Conservation (phyloP, 1,139 yeast species). For the Protomyces arabidopsidicola region DNA sequence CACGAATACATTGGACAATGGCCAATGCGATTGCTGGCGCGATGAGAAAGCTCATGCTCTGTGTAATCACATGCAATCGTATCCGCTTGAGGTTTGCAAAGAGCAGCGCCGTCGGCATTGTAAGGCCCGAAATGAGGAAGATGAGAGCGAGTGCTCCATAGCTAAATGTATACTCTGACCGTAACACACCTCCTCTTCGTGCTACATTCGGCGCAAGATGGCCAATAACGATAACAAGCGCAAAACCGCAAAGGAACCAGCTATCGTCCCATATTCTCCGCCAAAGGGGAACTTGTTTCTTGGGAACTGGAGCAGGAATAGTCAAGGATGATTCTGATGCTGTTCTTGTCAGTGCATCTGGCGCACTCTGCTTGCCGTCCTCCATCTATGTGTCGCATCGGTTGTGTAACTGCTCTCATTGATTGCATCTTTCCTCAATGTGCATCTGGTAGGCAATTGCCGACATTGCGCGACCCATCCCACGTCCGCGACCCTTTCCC, state of each 20-base stretch:
- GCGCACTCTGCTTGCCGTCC: background rate
- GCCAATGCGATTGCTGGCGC: constrained; percentile 76
- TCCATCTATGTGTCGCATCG: background rate
- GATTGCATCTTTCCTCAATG: too few relatives aligned
- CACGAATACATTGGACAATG: constrained; percentile 60
- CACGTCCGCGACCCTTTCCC: too few relatives aligned
- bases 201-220: constrained; percentile 78
- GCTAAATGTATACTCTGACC: constrained; percentile 68
- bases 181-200: constrained; percentile 70
- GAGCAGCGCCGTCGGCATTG: constrained; percentile 63
- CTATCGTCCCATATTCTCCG: background rate
- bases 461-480: too few relatives aligned
- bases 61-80: constrained; percentile 75
- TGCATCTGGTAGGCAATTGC: too few relatives aligned
- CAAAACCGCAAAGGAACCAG: constrained; percentile 75
- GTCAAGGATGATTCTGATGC: background rate
- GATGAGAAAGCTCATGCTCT: constrained; percentile 63
- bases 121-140: constrained; percentile 71
- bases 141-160: constrained; percentile 86
- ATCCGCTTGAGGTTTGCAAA: constrained; percentile 60
- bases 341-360: background rate
- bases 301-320: background rate
- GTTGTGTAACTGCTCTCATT: background rate
- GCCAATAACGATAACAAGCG: constrained; percentile 68
- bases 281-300: background rate